These are phyloP conservation scores for Ceratobasidium sp. DNA, from an alignment of 1,284 basidiomycete species.

Conservation along the genomic window DNA sequence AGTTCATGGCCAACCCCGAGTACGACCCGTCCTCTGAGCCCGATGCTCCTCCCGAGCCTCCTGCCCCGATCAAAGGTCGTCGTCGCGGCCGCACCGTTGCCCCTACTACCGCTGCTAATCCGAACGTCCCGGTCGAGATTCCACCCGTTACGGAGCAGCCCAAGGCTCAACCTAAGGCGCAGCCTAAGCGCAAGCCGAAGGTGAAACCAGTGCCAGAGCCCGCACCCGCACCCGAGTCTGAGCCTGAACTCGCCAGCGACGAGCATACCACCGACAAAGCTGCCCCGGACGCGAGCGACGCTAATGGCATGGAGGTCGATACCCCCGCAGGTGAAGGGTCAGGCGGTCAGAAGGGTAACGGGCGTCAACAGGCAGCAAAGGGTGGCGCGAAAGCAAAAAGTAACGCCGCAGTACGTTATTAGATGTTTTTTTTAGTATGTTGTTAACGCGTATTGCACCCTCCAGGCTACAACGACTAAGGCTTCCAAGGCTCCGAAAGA, in stretches of 20 bases:
- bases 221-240: not conserved
- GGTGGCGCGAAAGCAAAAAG: not conserved
- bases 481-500: not conserved
- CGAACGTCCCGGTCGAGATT: not conserved
- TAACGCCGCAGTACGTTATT: not conserved
- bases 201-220: not conserved
- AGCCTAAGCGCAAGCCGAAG: not conserved
- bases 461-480: not conserved
- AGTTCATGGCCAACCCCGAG: not conserved
- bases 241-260: not conserved
- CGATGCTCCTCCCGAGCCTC: not conserved
- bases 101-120: not conserved
- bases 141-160: not conserved
- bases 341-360: not conserved
- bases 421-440: not conserved
- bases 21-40: conserved; percentile 21
- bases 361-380: not conserved
- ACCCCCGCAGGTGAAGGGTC: not conserved
- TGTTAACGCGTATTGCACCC: not conserved
- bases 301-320: not conserved
- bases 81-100: not conserved
- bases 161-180: not conserved
- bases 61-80: not conserved
- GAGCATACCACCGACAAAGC: not conserved
- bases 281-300: not conserved